Evolutionary conservation across 2,329 filamentous ascomycete species (phyloP).

Genomic region (Cyphellophora europaea): DNA sequence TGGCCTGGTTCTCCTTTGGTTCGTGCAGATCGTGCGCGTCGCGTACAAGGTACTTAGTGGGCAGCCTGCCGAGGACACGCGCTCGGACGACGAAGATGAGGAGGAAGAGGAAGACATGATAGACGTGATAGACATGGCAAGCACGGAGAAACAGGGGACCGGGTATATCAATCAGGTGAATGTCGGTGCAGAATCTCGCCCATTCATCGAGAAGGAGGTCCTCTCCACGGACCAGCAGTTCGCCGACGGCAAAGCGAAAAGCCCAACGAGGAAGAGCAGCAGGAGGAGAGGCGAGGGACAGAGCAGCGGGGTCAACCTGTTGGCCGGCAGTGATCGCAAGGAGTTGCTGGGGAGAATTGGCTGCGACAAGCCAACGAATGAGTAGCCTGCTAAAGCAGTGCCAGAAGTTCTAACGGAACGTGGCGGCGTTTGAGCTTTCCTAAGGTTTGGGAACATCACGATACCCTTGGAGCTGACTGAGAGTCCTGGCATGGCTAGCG

Average conservation of each 20-base stretch:
- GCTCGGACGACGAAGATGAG: constrained; percentile 77
- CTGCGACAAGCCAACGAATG: constrained; percentile 22
- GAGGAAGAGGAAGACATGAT: constrained; percentile 46
- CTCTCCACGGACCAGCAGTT: constrained; percentile 13
- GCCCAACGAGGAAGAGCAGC: constrained; percentile 6
- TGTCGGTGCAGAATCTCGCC: background rate
- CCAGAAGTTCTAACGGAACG: no score
- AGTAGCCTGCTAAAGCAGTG: no score
- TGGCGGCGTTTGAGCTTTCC: no score
- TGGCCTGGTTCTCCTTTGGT: constrained; percentile 75
- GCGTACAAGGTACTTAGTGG: constrained; percentile 72
- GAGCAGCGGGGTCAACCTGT: constrained; percentile 16
- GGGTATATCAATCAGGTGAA: background rate
- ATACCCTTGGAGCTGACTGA: no score
- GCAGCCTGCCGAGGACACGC: constrained; percentile 68
- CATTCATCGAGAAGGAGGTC: constrained; percentile 16
- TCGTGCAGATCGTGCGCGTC: constrained; percentile 76
- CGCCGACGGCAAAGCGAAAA: constrained; percentile 7
- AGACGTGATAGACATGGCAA: constrained; percentile 2
- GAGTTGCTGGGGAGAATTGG: constrained; percentile 24
- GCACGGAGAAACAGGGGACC: constrained; percentile 1
- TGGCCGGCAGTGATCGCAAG: constrained; percentile 19
- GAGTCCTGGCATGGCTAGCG: no score
- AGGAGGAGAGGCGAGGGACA: constrained; percentile 14
- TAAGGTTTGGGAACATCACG: no score